A percentile compares a stretch with the other conserved stretches of the same genome.
Evolutionary conservation across 345 rosid genomes (phyloP).

Genomic region (Crucihimalaya himalaica): DNA sequence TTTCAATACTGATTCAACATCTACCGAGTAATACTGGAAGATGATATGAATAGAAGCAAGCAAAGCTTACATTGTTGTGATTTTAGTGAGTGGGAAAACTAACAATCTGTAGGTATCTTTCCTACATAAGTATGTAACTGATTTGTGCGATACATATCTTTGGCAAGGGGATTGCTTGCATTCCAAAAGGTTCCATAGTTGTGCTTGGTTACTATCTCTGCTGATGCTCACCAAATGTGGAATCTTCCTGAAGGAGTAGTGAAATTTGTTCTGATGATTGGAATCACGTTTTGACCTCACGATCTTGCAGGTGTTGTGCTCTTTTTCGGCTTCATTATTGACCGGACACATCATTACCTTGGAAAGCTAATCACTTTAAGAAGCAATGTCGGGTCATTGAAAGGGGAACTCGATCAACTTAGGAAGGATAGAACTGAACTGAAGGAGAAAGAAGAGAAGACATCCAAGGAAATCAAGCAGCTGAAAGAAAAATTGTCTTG

Average conservation of each 20-base stretch:
- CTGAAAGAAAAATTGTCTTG: conserved; percentile 53
- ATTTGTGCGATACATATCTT: not conserved
- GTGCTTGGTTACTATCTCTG: not conserved
- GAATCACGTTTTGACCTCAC: not conserved
- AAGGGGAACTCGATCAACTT: conserved; percentile 64
- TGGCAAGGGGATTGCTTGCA: not conserved
- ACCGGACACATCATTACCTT: conserved; percentile 79
- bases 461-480: conserved; percentile 55
- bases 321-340: conserved; percentile 80
- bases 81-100: not conserved
- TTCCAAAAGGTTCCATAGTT: not conserved
- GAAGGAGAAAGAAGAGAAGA: conserved; percentile 70
- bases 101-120: not conserved
- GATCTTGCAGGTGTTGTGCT: conserved; percentile 69
- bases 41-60: not conserved
- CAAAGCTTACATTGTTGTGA: not conserved
- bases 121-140: not conserved
- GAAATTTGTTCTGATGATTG: not conserved
- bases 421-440: conserved; percentile 58
- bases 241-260: not conserved
- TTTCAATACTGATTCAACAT: not conserved
- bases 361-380: conserved; percentile 63
- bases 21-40: not conserved
- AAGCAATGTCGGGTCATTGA: conserved; percentile 59
- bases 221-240: not conserved